A percentile compares a stretch with the other conserved stretches of the same genome.
phyloP scores from a whole-genome alignment of 2,329 filamentous ascomycete genomes.

The Ceratocystis cacaofunesta region DNA sequence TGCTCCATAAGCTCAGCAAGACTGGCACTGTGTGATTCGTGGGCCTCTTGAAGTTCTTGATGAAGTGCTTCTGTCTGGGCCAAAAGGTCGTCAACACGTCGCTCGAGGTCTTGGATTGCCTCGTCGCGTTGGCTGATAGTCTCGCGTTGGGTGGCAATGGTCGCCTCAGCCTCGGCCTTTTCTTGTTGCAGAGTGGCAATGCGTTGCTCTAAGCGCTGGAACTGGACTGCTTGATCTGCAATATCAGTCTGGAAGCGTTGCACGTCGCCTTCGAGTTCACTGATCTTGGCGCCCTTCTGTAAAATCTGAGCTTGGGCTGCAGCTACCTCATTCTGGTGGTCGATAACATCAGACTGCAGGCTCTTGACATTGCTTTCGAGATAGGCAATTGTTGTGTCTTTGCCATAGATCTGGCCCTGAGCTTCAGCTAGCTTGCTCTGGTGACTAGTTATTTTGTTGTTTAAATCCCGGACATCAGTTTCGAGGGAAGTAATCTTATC shows the following conservation, averaged over 20 bases:
- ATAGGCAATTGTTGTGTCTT: constrained; percentile 29
- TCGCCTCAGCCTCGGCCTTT: constrained; percentile 23
- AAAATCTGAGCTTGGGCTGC: constrained; percentile 24
- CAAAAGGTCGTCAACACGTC: constrained; percentile 29
- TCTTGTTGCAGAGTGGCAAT: background rate
- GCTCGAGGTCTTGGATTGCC: constrained; percentile 30
- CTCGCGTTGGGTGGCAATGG: constrained; percentile 25
- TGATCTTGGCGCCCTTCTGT: constrained; percentile 28
- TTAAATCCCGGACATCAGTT: constrained; percentile 35
- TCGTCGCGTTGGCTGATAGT: constrained; percentile 27
- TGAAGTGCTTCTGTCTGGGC: constrained; percentile 28
- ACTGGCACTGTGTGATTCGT: constrained; percentile 25
- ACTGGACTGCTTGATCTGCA: background rate
- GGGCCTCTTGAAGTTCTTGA: constrained; percentile 26
- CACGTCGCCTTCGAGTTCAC: constrained; percentile 33
- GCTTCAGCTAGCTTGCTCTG: constrained; percentile 28
- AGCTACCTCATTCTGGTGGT: constrained; percentile 29
- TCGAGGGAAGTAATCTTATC: constrained; percentile 33
- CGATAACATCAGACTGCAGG: constrained; percentile 35
- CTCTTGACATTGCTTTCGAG: constrained; percentile 36
- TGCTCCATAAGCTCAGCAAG: constrained; percentile 20
- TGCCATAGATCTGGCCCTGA: constrained; percentile 24
- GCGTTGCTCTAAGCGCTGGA: background rate
- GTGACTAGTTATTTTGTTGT: constrained; percentile 33
- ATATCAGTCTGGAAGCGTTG: background rate